Percentiles rank a stretch among this genome's conserved stretches.
Evolutionary conservation across 495 filamentous ascomycete genomes (phyloP).

Genomic region (Elaphomyces granulatus): DNA sequence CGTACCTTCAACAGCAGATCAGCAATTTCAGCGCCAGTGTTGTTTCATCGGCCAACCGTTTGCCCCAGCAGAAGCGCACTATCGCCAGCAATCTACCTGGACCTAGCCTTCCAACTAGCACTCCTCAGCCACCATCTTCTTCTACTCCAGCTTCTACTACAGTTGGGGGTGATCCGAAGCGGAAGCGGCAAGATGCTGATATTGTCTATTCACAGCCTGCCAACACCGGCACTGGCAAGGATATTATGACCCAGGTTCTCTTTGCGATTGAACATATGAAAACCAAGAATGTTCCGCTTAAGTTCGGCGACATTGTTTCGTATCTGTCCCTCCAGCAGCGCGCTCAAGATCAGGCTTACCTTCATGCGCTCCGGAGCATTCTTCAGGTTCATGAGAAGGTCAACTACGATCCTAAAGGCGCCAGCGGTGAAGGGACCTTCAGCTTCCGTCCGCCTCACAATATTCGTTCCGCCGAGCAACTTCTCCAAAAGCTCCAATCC

Average conservation of each 20-base stretch:
- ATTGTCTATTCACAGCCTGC: constrained; percentile 66
- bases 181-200: constrained; percentile 42
- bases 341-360: constrained; percentile 30
- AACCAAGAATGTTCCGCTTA: constrained; percentile 53
- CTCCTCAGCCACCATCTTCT: constrained; percentile 26
- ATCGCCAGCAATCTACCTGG: constrained; percentile 16
- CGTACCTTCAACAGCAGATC: constrained; percentile 32
- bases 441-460: constrained; percentile 63
- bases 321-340: constrained; percentile 56
- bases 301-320: constrained; percentile 54
- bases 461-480: constrained; percentile 56
- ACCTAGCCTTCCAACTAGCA: constrained; percentile 17
- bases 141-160: constrained; percentile 23
- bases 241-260: constrained; percentile 70
- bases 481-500: constrained; percentile 64
- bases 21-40: constrained; percentile 36
- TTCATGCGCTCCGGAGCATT: constrained; percentile 30
- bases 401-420: constrained; percentile 47
- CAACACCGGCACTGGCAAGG: constrained; percentile 59
- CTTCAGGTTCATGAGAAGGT: constrained; percentile 49
- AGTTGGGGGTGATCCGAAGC: constrained; percentile 31
- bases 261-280: constrained; percentile 80
- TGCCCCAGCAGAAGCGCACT: constrained; percentile 31
- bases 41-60: constrained; percentile 26
- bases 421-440: constrained; percentile 52